Percentiles rank a stretch among this genome's conserved stretches.
These are phyloP conservation scores for Stemphylium vesicarium DNA, from an alignment of 2,329 filamentous ascomycete genomes.

Conservation along the genomic window DNA sequence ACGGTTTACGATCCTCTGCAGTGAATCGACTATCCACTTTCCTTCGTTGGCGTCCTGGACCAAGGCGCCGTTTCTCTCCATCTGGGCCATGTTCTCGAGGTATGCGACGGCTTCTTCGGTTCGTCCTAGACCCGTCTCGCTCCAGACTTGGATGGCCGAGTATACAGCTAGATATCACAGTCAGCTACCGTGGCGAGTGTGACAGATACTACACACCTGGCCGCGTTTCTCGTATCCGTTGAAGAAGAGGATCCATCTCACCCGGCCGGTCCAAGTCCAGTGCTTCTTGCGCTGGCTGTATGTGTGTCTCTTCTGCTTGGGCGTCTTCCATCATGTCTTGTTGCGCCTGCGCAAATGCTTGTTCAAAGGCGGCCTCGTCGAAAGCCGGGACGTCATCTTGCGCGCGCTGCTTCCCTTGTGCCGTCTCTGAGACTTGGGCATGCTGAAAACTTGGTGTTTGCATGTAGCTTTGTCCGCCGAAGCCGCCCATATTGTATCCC, in stretches of 20 bases:
- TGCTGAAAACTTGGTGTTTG: slow-evolving; percentile 28
- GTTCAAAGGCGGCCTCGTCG: slow-evolving; percentile 63
- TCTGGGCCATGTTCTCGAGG: slow-evolving; percentile 32
- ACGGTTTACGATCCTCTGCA: slow-evolving; percentile 37
- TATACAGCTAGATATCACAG: slow-evolving; percentile 34
- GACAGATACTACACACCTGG: slow-evolving; percentile 39
- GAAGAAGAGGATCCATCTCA: slow-evolving; percentile 41
- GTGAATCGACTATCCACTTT: slow-evolving; percentile 40
- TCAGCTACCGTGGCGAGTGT: slow-evolving; percentile 21
- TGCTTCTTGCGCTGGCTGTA: slow-evolving; percentile 21
- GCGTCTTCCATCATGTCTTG: slow-evolving; percentile 47
- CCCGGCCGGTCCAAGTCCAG: slow-evolving; percentile 29
- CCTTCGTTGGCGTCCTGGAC: slow-evolving; percentile 42
- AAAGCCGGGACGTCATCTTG: slow-evolving; percentile 52
- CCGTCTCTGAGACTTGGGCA: slow-evolving; percentile 28
- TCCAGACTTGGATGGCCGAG: slow-evolving; percentile 42
- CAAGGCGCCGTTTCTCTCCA: slow-evolving; percentile 34
- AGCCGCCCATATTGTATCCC: slow-evolving; percentile 37
- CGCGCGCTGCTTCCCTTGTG: slow-evolving; percentile 44
- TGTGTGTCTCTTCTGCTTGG: slow-evolving; percentile 21
- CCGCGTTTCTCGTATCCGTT: slow-evolving; percentile 42
- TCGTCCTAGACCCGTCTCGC: slow-evolving; percentile 39
- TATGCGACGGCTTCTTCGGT: slow-evolving; percentile 33
- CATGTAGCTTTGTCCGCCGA: slow-evolving; percentile 36
- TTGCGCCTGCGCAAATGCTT: slow-evolving; percentile 59